Conservation (phyloP, 768 basidiomycete genomes). For the Tricholoma bakamatsutake region DNA sequence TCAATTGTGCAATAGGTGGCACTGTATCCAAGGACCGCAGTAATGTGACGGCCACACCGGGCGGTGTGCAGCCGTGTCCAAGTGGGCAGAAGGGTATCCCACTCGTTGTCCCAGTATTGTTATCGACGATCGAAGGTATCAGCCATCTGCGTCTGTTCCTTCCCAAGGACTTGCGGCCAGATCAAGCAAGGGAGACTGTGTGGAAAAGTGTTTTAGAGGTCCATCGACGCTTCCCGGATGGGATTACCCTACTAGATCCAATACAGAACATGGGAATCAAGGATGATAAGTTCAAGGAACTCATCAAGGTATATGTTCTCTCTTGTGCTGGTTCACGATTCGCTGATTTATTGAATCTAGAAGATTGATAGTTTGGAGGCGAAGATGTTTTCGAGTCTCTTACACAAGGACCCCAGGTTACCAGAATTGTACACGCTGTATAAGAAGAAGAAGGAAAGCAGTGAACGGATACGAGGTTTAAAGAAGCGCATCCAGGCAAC, state of each 20-base stretch:
- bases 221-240: constrained; percentile 84
- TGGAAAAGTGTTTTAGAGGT: constrained; percentile 93
- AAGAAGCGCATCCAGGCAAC: constrained; percentile 88
- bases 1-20: constrained; percentile 69
- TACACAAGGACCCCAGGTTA: constrained; percentile 74
- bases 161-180: constrained; percentile 83
- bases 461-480: constrained; percentile 64
- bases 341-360: constrained; percentile 30
- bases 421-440: constrained; percentile 80
- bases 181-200: constrained; percentile 69
- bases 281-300: constrained; percentile 85
- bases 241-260: constrained; percentile 84
- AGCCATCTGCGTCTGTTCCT: constrained; percentile 83
- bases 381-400: constrained; percentile 71
- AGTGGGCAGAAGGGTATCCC: constrained; percentile 70
- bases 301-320: constrained; percentile 62
- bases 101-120: constrained; percentile 80
- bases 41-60: constrained; percentile 50
- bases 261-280: constrained; percentile 94
- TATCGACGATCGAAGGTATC: constrained; percentile 83
- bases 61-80: constrained; percentile 72
- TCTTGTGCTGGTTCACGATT: neutral
- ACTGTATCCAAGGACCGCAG: constrained; percentile 53
- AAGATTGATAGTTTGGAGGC: constrained; percentile 91
- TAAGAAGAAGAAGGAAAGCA: constrained; percentile 65